A percentile compares a stretch with the other conserved stretches of the same genome.
Evolutionary conservation across 371 early-diverging fungal genomes (phyloP).

Genomic region (Haplosporangium sp.): DNA sequence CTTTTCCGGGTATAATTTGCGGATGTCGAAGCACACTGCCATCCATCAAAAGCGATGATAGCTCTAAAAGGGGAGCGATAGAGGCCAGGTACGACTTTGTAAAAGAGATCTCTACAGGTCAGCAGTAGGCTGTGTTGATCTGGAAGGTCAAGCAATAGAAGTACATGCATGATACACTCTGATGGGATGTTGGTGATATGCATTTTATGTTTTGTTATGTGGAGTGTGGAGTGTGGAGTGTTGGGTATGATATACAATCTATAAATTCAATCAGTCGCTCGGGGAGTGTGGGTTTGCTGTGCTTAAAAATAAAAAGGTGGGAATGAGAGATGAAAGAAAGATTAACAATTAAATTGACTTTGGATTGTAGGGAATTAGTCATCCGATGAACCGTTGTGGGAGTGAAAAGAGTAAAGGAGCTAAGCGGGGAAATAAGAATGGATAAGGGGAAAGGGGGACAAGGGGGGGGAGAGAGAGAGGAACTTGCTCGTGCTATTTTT

Average conservation of each 20-base stretch:
- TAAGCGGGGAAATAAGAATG: too few species aligned
- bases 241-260: too few species aligned
- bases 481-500: too few species aligned
- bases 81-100: slow-evolving; percentile 33
- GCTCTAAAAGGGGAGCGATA: slow-evolving; percentile 48
- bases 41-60: slow-evolving; percentile 28
- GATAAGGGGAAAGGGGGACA: too few species aligned
- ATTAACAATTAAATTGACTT: too few species aligned
- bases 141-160: slow-evolving; percentile 31
- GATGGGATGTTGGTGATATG: slow-evolving; percentile 21
- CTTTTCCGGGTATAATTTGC: not conserved
- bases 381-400: too few species aligned
- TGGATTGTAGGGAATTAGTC: too few species aligned
- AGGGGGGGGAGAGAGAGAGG: too few species aligned
- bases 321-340: not conserved
- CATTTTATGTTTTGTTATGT: not conserved
- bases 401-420: not conserved
- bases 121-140: slow-evolving; percentile 48
- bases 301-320: not conserved
- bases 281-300: not conserved
- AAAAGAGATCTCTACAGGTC: slow-evolving; percentile 31
- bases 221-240: not conserved
- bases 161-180: slow-evolving; percentile 14
- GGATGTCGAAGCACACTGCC: slow-evolving; percentile 8
- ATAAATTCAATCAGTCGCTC: too few species aligned